These are phyloP conservation scores for Blastomyces silverae DNA, from an alignment of 2,329 filamentous ascomycete genomes.

Conservation along the genomic window DNA sequence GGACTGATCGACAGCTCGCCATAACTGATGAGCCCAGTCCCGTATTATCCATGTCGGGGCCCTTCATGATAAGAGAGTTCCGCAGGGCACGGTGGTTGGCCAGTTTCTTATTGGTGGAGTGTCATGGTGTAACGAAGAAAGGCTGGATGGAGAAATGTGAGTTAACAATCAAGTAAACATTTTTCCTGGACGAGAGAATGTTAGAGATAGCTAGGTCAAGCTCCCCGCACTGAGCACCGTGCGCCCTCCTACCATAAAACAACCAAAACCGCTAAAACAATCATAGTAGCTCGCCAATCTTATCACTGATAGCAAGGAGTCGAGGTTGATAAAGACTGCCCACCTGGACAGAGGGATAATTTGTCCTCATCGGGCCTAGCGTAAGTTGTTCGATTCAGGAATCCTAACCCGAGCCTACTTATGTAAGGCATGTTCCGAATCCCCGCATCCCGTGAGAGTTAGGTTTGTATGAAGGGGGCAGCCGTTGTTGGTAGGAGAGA, in stretches of 20 bases:
- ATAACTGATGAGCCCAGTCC: background rate
- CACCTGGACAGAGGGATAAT: background rate
- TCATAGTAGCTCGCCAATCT: background rate
- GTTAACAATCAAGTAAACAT: background rate
- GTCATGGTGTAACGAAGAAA: background rate
- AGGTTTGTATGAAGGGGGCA: background rate
- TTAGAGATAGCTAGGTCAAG: background rate
- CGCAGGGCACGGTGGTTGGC: background rate
- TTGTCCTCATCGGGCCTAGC: slow-evolving; percentile 1
- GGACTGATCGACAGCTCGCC: background rate
- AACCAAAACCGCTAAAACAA: background rate
- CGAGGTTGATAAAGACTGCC: background rate
- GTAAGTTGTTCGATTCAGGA: background rate
- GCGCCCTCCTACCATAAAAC: background rate
- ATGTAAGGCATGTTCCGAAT: background rate
- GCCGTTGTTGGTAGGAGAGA: background rate
- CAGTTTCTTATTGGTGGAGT: background rate
- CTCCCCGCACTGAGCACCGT: background rate
- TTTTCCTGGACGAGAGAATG: background rate
- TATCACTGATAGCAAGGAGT: background rate
- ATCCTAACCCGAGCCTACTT: background rate
- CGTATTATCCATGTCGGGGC: background rate
- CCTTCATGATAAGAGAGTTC: slow-evolving; percentile 2
- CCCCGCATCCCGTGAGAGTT: background rate
- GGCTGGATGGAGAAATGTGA: background rate